Evolutionary conservation across 345 rosid species (phyloP).

Genomic region (Melastoma malabathricum): DNA sequence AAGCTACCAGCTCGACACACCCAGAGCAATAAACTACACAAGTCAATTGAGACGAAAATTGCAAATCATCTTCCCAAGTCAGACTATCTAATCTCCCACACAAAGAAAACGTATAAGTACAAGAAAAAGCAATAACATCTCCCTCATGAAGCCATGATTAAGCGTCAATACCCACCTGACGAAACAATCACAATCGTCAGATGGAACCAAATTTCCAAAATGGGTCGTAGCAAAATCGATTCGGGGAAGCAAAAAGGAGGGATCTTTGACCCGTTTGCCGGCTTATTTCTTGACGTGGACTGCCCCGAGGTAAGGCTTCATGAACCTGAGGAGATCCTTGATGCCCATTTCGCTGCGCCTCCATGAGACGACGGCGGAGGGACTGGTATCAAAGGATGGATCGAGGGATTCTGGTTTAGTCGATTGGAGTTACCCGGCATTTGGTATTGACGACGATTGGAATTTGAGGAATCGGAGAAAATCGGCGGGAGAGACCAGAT

Average conservation of each 20-base stretch:
- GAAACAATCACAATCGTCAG: neutral
- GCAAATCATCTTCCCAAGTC: too few relatives aligned
- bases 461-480: too few relatives aligned
- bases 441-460: too few relatives aligned
- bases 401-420: neutral
- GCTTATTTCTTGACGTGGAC: constrained; percentile 70
- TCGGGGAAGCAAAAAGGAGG: neutral
- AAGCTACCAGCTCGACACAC: neutral
- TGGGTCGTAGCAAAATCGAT: neutral
- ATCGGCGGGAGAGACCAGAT: too few relatives aligned
- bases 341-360: constrained; percentile 39
- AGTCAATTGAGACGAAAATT: too few relatives aligned
- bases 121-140: constrained; percentile 18
- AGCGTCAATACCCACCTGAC: constrained; percentile 91
- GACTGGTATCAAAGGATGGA: too few relatives aligned
- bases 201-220: neutral
- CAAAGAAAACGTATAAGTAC: neutral
- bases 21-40: neutral
- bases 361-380: neutral
- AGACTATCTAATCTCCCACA: too few relatives aligned
- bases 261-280: constrained; percentile 45
- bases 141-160: constrained; percentile 95
- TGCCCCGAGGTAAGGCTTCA: constrained; percentile 64
- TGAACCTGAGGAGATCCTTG: constrained; percentile 78
- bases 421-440: neutral